Evolutionary conservation across 2,329 filamentous ascomycete species (phyloP).

Genomic region (Claviceps africana): DNA sequence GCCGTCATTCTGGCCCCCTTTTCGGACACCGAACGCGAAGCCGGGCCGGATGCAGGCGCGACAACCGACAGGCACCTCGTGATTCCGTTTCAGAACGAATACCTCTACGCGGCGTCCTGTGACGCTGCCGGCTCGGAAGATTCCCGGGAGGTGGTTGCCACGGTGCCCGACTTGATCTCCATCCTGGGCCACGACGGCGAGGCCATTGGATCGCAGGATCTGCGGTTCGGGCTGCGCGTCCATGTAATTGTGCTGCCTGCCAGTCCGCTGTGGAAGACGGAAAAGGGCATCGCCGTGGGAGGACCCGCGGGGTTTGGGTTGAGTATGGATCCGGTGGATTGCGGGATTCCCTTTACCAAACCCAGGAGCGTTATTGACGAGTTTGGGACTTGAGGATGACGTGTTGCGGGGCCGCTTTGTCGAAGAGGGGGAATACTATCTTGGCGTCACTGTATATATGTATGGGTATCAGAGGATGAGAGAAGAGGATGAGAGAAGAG

Average conservation of each 20-base stretch:
- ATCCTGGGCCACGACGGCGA: slow-evolving; percentile 29
- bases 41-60: slow-evolving; percentile 6
- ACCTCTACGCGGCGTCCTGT: slow-evolving; percentile 22
- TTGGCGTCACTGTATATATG: too few species aligned
- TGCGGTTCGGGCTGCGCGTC: slow-evolving; percentile 36
- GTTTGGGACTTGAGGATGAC: slow-evolving; percentile 14
- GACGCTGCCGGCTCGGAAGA: slow-evolving; percentile 17
- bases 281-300: slow-evolving; percentile 19
- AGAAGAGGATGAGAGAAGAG: too few species aligned
- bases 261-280: slow-evolving; percentile 34
- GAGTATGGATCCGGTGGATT: slow-evolving; percentile 9
- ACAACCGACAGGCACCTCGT: slow-evolving; percentile 19
- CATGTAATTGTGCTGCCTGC: slow-evolving; percentile 35
- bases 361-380: slow-evolving; percentile 37
- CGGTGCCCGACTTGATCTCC: slow-evolving; percentile 23
- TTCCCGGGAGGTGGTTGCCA: slow-evolving; percentile 19
- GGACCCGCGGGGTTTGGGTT: slow-evolving; percentile 20
- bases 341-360: slow-evolving; percentile 26
- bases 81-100: slow-evolving; percentile 30
- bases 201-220: slow-evolving; percentile 34
- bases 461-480: too few species aligned
- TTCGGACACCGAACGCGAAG: slow-evolving; percentile 16
- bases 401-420: too few species aligned
- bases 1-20: slow-evolving; percentile 21
- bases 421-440: too few species aligned